Percentiles rank a stretch among this genome's conserved stretches.
phyloP scores from a whole-genome alignment of 352 stramenopile genomes.

The Globisporangium nodosum region DNA sequence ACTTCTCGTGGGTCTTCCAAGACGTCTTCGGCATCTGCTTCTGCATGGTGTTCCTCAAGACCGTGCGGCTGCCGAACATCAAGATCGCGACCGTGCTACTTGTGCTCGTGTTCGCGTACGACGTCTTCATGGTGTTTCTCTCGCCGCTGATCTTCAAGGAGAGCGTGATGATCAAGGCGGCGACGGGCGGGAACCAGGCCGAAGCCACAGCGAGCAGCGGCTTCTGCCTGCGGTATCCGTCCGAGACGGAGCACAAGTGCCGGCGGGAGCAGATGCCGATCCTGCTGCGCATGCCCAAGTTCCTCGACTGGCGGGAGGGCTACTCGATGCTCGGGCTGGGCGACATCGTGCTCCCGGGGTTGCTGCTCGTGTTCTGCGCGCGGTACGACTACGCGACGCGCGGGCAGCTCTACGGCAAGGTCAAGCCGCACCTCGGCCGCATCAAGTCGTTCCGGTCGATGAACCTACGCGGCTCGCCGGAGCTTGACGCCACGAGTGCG shows the following conservation, averaged over 20 bases:
- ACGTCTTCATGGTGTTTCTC: slow-evolving; percentile 96
- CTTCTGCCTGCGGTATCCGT: slow-evolving; percentile 75
- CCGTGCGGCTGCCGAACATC: slow-evolving; percentile 90
- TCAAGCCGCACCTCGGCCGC: slow-evolving; percentile 40
- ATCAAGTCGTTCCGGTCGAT: slow-evolving; percentile 30
- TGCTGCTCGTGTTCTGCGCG: slow-evolving; percentile 94
- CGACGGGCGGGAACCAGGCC: slow-evolving; percentile 75
- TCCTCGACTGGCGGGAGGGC: slow-evolving; percentile 91
- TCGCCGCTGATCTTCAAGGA: slow-evolving; percentile 88
- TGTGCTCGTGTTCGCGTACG: slow-evolving; percentile 93
- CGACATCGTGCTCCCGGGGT: slow-evolving; percentile 94
- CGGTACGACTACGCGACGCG: slow-evolving; percentile 91
- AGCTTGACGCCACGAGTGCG: slow-evolving; percentile 33
- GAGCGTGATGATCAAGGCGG: slow-evolving; percentile 94
- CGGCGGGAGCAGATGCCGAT: slow-evolving; percentile 90
- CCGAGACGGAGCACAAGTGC: slow-evolving; percentile 50
- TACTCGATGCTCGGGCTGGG: slow-evolving; percentile 93
- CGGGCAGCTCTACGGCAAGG: slow-evolving; percentile 55
- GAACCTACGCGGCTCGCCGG: slow-evolving; percentile 10
- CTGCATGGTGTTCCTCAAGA: slow-evolving; percentile 90
- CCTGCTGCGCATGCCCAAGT: slow-evolving; percentile 90
- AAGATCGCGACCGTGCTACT: slow-evolving; percentile 90
- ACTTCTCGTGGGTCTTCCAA: slow-evolving; percentile 89
- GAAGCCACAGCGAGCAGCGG: slow-evolving; percentile 31
- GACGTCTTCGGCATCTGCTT: slow-evolving; percentile 93